These are phyloP conservation scores for Extremus antarcticus DNA, from an alignment of 495 filamentous ascomycete species.

Conservation along the genomic window DNA sequence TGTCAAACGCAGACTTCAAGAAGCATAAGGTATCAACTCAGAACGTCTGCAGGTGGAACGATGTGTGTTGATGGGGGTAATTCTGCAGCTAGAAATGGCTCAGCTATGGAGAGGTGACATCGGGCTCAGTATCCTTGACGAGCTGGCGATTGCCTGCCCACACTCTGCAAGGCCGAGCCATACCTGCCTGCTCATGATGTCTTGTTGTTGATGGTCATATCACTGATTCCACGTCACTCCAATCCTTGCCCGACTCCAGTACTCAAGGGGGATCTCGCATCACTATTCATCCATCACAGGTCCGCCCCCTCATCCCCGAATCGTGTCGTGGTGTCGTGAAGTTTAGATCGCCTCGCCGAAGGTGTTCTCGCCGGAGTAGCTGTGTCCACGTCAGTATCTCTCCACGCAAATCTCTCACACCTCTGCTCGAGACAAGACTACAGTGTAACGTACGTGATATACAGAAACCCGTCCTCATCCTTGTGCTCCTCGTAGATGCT, in stretches of 20 bases:
- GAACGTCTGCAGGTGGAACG: too few species aligned
- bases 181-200: background rate
- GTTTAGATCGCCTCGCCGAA: conserved; percentile 53
- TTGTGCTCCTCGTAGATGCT: conserved; percentile 99
- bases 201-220: background rate
- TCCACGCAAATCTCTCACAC: background rate
- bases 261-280: background rate
- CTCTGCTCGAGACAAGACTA: background rate
- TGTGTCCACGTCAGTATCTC: conserved; percentile 36
- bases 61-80: too few species aligned
- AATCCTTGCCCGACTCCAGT: background rate
- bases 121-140: background rate
- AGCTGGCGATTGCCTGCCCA: background rate
- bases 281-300: background rate
- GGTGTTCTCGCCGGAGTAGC: conserved; percentile 99
- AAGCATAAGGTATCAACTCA: too few species aligned
- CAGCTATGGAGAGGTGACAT: background rate
- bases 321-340: background rate
- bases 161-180: background rate
- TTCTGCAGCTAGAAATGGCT: background rate
- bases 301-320: background rate
- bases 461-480: conserved; percentile 49
- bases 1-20: too few species aligned
- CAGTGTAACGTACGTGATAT: conserved; percentile 61
- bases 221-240: background rate